Evolutionary conservation across 2,329 filamentous ascomycete species (phyloP).

Genomic region (Fusarium musae): DNA sequence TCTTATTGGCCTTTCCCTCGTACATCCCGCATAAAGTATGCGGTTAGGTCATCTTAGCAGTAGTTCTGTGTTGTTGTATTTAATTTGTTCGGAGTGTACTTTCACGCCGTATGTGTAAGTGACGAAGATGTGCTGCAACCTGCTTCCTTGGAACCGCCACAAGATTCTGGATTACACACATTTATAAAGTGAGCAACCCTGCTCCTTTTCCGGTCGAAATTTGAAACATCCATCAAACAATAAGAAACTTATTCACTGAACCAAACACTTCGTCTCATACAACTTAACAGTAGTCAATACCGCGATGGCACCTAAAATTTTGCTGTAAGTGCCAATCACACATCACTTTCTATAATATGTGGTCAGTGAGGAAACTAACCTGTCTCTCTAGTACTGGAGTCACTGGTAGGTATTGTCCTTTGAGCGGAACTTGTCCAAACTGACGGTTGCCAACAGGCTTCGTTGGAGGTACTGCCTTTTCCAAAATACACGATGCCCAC

Average conservation of each 20-base stretch:
- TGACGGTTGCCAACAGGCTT: slow-evolving; percentile 52
- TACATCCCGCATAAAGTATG: neutral
- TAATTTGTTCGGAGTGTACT: neutral
- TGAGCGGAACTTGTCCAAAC: neutral
- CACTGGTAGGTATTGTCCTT: slow-evolving; percentile 49
- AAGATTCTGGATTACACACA: neutral
- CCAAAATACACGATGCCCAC: slow-evolving; percentile 55
- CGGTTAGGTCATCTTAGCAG: neutral
- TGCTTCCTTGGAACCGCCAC: neutral
- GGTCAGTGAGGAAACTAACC: neutral
- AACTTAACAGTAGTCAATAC: neutral
- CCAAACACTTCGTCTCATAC: neutral
- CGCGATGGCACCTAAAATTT: slow-evolving; percentile 54
- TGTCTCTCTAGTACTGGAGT: slow-evolving; percentile 52
- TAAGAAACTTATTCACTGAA: neutral
- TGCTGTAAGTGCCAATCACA: slow-evolving; percentile 50
- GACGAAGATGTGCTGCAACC: neutral
- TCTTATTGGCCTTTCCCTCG: neutral
- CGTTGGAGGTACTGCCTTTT: slow-evolving; percentile 63
- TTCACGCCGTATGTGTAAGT: neutral
- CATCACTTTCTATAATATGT: neutral
- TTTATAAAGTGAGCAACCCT: too few species aligned
- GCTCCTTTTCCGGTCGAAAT: accelerated
- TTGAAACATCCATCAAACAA: neutral
- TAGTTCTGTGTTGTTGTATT: neutral